Evolutionary conservation across 108 stramenopile species (phyloP).

Genomic region (Cyclotella kingstonii): DNA sequence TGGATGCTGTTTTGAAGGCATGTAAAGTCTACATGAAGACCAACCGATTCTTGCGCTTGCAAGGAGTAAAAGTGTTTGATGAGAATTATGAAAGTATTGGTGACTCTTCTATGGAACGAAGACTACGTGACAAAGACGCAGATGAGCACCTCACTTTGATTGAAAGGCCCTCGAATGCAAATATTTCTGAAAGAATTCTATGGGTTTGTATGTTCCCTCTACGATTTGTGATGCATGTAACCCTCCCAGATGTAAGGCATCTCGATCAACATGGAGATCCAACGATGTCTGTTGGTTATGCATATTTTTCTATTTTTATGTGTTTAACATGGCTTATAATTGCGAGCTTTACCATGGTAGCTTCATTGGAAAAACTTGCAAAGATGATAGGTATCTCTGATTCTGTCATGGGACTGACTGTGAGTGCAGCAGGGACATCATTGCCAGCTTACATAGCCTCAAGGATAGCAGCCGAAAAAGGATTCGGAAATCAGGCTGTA

Average conservation of each 20-base stretch:
- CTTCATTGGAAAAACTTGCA: slow-evolving; percentile 68
- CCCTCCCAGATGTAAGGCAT: slow-evolving; percentile 67
- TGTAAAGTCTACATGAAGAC: slow-evolving; percentile 36
- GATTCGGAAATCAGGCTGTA: slow-evolving; percentile 89
- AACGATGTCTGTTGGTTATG: slow-evolving; percentile 27
- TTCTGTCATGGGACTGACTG: slow-evolving; percentile 72
- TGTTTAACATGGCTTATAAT: slow-evolving; percentile 66
- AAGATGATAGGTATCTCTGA: slow-evolving; percentile 66
- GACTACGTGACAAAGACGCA: slow-evolving; percentile 28
- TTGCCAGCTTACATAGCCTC: slow-evolving; percentile 54
- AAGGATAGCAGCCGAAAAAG: slow-evolving; percentile 78
- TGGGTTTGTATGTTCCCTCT: slow-evolving; percentile 57
- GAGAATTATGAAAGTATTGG: slow-evolving; percentile 1
- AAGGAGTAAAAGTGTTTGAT: slow-evolving; percentile 28
- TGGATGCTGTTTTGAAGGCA: slow-evolving; percentile 48
- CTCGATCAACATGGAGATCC: slow-evolving; percentile 52
- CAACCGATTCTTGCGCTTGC: slow-evolving; percentile 8
- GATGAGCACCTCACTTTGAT: slow-evolving; percentile 50
- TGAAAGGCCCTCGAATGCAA: slow-evolving; percentile 44
- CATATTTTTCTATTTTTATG: slow-evolving; percentile 45
- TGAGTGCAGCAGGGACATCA: slow-evolving; percentile 75
- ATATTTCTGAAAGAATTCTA: slow-evolving; percentile 35
- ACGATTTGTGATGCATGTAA: slow-evolving; percentile 62
- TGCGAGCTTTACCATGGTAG: slow-evolving; percentile 69
- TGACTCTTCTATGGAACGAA: background rate